phyloP scores from a whole-genome alignment of 257 asterid species.

The Rauvolfia tetraphylla region DNA sequence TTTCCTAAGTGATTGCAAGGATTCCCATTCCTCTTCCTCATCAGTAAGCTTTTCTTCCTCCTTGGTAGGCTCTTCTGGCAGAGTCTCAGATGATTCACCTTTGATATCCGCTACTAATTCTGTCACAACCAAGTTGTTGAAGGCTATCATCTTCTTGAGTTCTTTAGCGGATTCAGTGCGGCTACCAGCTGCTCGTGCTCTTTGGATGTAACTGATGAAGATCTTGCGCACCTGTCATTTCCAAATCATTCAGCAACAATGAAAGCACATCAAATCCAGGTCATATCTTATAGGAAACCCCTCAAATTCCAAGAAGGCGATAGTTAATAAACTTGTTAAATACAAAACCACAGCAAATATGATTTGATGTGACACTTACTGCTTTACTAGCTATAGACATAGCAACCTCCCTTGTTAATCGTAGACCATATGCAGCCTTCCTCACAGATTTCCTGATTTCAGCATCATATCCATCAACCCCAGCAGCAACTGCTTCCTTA shows the following conservation, averaged over 20 bases:
- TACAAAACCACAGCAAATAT: not conserved
- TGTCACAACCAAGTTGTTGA: constrained; percentile 78
- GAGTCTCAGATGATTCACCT: constrained; percentile 63
- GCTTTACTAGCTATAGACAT: constrained; percentile 85
- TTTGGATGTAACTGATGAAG: constrained; percentile 66
- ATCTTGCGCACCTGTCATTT: constrained; percentile 71
- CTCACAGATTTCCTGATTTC: constrained; percentile 68
- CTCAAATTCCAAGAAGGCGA: not conserved
- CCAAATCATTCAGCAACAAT: constrained; percentile 16
- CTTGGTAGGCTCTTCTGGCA: constrained; percentile 42
- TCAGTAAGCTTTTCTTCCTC: constrained; percentile 37
- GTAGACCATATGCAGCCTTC: constrained; percentile 92
- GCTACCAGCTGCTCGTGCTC: constrained; percentile 75
- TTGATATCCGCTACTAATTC: constrained; percentile 80
- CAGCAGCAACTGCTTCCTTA: constrained; percentile 77
- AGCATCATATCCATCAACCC: constrained; percentile 75
- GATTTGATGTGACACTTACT: constrained; percentile 51
- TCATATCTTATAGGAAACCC: not conserved
- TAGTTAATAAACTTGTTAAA: not conserved
- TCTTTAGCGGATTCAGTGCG: constrained; percentile 75
- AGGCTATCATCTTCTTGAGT: constrained; percentile 77
- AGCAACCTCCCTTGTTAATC: constrained; percentile 87
- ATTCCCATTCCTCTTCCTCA: constrained; percentile 79
- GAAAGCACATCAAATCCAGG: not conserved
- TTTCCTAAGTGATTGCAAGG: constrained; percentile 74